Conservation (phyloP, 2,329 filamentous ascomycete species). For the Lithohypha guttulata region DNA sequence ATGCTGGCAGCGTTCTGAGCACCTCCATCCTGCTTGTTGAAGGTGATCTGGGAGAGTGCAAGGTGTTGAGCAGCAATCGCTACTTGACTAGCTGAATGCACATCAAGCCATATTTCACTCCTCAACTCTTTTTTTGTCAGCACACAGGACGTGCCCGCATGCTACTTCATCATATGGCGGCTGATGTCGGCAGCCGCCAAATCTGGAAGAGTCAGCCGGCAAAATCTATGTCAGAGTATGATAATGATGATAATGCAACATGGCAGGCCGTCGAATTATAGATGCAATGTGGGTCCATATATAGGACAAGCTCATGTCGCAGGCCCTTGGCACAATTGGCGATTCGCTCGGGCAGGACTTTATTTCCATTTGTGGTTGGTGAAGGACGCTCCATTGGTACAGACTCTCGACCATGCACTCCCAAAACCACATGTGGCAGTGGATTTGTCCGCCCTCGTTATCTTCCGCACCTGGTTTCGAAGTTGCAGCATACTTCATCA, state of each 20-base stretch:
- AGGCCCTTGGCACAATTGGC: too few relatives aligned
- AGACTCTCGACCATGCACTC: constrained; percentile 12
- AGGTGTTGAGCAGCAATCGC: too few relatives aligned
- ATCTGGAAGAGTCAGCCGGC: background rate
- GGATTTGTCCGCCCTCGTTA: background rate
- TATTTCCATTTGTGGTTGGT: constrained; percentile 14
- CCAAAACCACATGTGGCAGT: constrained; percentile 6
- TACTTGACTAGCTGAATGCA: too few relatives aligned
- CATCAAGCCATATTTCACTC: too few relatives aligned
- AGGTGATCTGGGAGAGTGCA: background rate
- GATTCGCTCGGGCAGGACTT: constrained; percentile 11
- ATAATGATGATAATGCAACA: background rate
- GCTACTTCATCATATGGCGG: too few relatives aligned
- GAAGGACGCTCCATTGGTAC: constrained; percentile 8
- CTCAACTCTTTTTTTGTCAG: too few relatives aligned
- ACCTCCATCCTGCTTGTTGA: constrained; percentile 15
- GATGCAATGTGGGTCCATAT: background rate
- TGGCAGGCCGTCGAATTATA: constrained; percentile 1
- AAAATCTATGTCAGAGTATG: background rate
- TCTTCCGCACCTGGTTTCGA: background rate
- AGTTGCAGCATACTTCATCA: too few relatives aligned
- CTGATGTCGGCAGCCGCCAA: too few relatives aligned
- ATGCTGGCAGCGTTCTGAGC: constrained; percentile 38
- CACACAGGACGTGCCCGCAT: too few relatives aligned
- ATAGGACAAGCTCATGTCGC: background rate